Base-by-base conservation (phyloP, 345 rosid genomes). In the Euphorbia peplus region DNA sequence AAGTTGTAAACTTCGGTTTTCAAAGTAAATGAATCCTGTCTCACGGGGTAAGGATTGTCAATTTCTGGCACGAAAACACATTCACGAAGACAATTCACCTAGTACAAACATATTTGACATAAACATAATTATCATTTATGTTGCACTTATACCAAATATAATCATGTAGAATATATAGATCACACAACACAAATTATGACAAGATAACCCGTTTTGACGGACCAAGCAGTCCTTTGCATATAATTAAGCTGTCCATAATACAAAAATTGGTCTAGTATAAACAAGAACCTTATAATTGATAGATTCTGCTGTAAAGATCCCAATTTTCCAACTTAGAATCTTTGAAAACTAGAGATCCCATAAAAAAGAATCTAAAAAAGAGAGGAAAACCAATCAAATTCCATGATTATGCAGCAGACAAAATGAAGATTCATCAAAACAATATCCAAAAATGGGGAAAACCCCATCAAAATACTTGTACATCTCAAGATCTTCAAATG, bases 401-500 rank as follows among this genome's bases (percentile, higher is more conserved):
- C 42, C 9, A 62, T 12, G 1, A 46, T 29, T 15, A 60, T 57
- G 67, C 60, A 64, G 0, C 51, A 63, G 53, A 39, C 67, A 59
- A 47, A 46, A 56, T 22, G 56, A 67, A 32, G 30, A 21, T 61
- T 35, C 60, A 26, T 19, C 14, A 24, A 15, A 59, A 29, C 1
- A 59, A 44, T 59, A 32, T 69, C 30, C 13, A 39, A 48, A 26
- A 14, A 69, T 21, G 58, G 46, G 29, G 29, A 47, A 47, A 48
- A 44, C 14, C 30, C 22, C 24, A 30, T 30, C 10, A 39, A 39
- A 39, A 39, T 32, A 6, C 4, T 32, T 32, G 4, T 32, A 32
- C 5, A 54, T 13, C 39, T 8, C 26, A 58, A 58, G 44, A 69
- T 60, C 73, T 60, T 59, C 10, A 28, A 69, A 59, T 69, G 71